Evolutionary conservation across 148 eudicot species (phyloP), one percentile per base, ranked within the genome.

Genomic region (Heliamphora exappendiculata): DNA sequence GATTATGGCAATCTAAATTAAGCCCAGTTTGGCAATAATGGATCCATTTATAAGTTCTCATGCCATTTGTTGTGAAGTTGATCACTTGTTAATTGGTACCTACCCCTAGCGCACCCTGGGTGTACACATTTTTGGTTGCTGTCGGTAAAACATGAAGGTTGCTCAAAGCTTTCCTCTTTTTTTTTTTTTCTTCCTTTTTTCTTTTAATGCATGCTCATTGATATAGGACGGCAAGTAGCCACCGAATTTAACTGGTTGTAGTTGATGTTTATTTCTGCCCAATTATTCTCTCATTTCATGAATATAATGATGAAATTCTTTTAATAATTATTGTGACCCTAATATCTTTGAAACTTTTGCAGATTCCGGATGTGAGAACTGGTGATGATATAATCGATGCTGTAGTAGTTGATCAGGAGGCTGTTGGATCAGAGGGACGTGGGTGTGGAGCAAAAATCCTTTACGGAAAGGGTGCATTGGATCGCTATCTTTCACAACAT

Each of bases 361-460:
- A 34, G 69, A 65, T 95, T 75, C 98, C 97, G 24, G 96, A 95
- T 82, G 89, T 79, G 64, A 89, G 92, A 82, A 86, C 88, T 2
- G 98, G 96, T 3, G 81, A 89, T 22, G 83, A 91, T 73, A 76
- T 87, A 70, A 91, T 95, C 53, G 97, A 95, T 66, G 97, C 87
- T 10, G 96, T 92, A 45, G 85, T 95, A 34, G 92, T 95, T 37
- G 98, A 95, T 53, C 92, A 89, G 73, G 96, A 89, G 42, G 88
- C 97, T 34, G 82, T 94, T 67, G 93, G 93, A 59, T 77, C 74
- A 2, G 93, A 85, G 70, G 90, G 86, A 5, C 85, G 74, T 71
- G 91, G 85, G 3, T 76, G 82, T 67, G 98, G 98, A 49, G 96
- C 91, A 33, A 92, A 83, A 82, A 92, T 96, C 26, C 97, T 96